Percentiles rank a stretch among this genome's conserved stretches.
phyloP scores from a whole-genome alignment of 345 rosid genomes.

The Nephelium lappaceum region DNA sequence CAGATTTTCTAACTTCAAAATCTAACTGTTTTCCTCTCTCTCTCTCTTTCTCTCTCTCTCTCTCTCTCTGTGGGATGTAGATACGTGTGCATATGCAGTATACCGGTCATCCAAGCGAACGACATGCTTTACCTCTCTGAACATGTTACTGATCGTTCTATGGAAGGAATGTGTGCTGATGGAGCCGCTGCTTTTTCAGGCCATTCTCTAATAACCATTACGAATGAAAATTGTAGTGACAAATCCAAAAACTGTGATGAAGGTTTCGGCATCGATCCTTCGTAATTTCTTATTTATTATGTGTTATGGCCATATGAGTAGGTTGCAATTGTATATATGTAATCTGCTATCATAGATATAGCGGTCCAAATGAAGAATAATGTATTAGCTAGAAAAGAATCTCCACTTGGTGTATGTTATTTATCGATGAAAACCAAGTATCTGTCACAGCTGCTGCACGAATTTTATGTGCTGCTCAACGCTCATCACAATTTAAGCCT shows the following conservation, averaged over 20 bases:
- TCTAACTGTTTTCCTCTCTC: background rate
- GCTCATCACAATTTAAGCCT: background rate
- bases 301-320: background rate
- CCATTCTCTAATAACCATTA: slow-evolving; percentile 27
- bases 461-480: background rate
- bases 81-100: slow-evolving; percentile 88
- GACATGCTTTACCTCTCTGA: slow-evolving; percentile 75
- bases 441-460: background rate
- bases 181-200: slow-evolving; percentile 49
- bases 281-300: background rate
- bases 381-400: background rate
- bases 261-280: slow-evolving; percentile 71
- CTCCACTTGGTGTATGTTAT: background rate
- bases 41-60: background rate
- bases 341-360: background rate
- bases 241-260: slow-evolving; percentile 39
- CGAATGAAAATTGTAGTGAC: slow-evolving; percentile 15
- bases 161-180: slow-evolving; percentile 51
- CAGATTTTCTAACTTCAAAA: slow-evolving; percentile 8
- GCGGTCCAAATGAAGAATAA: background rate
- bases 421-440: background rate
- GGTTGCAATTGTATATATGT: background rate
- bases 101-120: slow-evolving; percentile 84
- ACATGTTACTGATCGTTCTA: slow-evolving; percentile 37
- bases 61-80: slow-evolving; percentile 35